Conservation (phyloP, 2,329 filamentous ascomycete species). For the Paracamarosporium sp. region DNA sequence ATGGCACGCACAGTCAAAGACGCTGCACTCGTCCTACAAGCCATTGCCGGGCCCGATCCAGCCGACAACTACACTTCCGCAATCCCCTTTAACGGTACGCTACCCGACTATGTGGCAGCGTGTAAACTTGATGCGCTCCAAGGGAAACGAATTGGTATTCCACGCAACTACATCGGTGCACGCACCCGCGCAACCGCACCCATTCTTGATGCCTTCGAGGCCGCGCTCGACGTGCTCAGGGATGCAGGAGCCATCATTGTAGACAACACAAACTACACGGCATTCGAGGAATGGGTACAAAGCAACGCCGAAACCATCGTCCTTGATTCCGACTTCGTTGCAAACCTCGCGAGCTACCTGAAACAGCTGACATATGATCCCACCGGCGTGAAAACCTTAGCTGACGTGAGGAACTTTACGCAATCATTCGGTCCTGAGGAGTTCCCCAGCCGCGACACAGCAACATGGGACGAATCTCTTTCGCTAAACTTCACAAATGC, state of each 20-base stretch:
- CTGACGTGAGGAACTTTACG: constrained; percentile 63
- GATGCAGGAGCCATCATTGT: constrained; percentile 67
- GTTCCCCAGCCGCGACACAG: constrained; percentile 68
- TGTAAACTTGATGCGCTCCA: constrained; percentile 60
- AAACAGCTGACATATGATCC: constrained; percentile 64
- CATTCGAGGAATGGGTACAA: constrained; percentile 53
- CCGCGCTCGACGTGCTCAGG: constrained; percentile 59
- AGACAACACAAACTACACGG: constrained; percentile 65
- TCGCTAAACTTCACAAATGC: constrained; percentile 63
- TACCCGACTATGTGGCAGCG: constrained; percentile 68
- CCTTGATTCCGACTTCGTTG: constrained; percentile 65
- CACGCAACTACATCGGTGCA: constrained; percentile 62
- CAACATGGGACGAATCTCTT: constrained; percentile 62
- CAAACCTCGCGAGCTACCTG: constrained; percentile 65
- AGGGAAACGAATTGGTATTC: constrained; percentile 69
- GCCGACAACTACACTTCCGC: constrained; percentile 65
- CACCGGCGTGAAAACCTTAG: constrained; percentile 59
- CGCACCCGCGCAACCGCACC: constrained; percentile 38
- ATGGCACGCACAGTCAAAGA: constrained; percentile 66
- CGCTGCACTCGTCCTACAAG: constrained; percentile 63
- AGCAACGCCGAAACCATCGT: constrained; percentile 54
- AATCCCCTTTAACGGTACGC: constrained; percentile 56
- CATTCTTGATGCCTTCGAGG: constrained; percentile 62
- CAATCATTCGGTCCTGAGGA: constrained; percentile 60
- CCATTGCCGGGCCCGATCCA: constrained; percentile 62